Base-by-base conservation (phyloP, 2,329 filamentous ascomycete genomes). In the Alternaria sp. region DNA sequence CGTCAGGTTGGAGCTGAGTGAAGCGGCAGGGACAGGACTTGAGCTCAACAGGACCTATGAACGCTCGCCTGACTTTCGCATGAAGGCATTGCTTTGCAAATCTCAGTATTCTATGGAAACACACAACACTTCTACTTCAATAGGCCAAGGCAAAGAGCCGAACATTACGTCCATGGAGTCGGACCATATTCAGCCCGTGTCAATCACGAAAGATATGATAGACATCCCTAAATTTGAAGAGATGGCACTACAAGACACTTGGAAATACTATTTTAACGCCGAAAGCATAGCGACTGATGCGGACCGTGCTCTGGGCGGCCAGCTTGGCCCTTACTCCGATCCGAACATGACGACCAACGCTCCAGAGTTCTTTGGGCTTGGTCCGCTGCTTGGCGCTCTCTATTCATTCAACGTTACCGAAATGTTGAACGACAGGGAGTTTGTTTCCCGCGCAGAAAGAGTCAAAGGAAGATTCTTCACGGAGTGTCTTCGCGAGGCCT, bases 401-500 rank as follows among this genome's bases (percentile, higher is more conserved):
- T 67, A 36, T 12, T 7, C n/a, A 23, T 67, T 61, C 23, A 68
- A 44, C 17, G 10, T 44, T 17, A 44, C 40, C 40, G 40, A 17
- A 17, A 19, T 44, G 40, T 19, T 44, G n/a, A 6, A 44, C 6
- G 40, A 44, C 40, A 36, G 7, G 32, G 32, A 36, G n/a, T 10
- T 25, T n/a, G 65, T 40, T 3, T 70, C 12, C 57, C 56, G 3
- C 6, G 66, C 67, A 12, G 57, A 44, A 12, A 59, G 49, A 26
- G 50, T 67, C n/a, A 73, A 71, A 51, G 64, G 68, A 12, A 65
- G 71, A 5, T 63, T 72, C 23, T 69, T 71, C 6, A 62, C 56
- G 15, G 68, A 73, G 30, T 51, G 43, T 4, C 13, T 72, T 2
- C 65, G 59, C n/a, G 62, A 67, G 12, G 51, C 69, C 5, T 30